Conservation (phyloP, 2,329 filamentous ascomycete genomes). For the Zasmidium angulare region DNA sequence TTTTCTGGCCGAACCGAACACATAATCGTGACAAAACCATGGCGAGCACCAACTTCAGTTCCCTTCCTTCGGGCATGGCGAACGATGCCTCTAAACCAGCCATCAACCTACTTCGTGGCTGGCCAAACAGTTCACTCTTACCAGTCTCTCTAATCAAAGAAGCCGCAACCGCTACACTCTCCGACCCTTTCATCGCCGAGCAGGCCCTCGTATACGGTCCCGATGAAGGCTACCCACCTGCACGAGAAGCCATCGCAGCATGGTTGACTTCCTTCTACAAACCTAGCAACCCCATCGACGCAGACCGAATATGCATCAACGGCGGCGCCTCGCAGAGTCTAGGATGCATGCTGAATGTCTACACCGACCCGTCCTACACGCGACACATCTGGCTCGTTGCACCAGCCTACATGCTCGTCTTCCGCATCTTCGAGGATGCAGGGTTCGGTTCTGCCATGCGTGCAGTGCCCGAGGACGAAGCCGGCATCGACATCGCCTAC, state of each 20-base stretch:
- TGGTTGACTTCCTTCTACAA: slow-evolving; percentile 70
- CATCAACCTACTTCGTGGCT: slow-evolving; percentile 68
- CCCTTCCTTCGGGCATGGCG: not conserved
- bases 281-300: slow-evolving; percentile 41
- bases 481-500: slow-evolving; percentile 70
- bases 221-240: slow-evolving; percentile 69
- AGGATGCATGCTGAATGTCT: slow-evolving; percentile 74
- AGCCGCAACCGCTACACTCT: slow-evolving; percentile 62
- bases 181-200: slow-evolving; percentile 57
- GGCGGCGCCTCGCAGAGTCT: slow-evolving; percentile 84
- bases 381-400: slow-evolving; percentile 75
- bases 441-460: slow-evolving; percentile 68
- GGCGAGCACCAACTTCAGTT: not conserved
- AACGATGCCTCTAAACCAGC: slow-evolving; percentile 17
- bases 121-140: slow-evolving; percentile 65
- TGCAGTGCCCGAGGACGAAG: slow-evolving; percentile 72
- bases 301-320: slow-evolving; percentile 72
- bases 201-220: slow-evolving; percentile 77
- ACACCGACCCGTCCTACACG: slow-evolving; percentile 75
- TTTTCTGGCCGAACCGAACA: slow-evolving; percentile 5
- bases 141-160: slow-evolving; percentile 62
- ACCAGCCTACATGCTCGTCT: slow-evolving; percentile 82
- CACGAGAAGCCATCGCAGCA: slow-evolving; percentile 65
- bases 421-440: slow-evolving; percentile 79
- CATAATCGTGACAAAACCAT: no score